Evolutionary conservation across 2,329 filamentous ascomycete species (phyloP), one percentile per base, ranked within the genome.

Genomic region (Talaromyces islandicus): DNA sequence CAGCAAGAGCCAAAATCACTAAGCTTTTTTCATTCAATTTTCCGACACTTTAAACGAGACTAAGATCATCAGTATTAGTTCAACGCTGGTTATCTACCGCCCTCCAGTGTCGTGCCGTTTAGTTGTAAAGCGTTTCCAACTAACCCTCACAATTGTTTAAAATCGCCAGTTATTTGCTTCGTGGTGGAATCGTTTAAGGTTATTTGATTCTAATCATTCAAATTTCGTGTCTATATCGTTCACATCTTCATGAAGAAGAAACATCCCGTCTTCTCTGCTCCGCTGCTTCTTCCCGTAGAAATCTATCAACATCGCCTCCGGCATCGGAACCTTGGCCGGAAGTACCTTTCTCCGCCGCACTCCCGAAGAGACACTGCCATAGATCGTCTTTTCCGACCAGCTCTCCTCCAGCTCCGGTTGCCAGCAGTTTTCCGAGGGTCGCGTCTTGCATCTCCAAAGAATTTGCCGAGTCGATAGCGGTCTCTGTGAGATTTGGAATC

Each of bases 331-430:
- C 55, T 25, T 58, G 60, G 41, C 51, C 59, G 43, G 50, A 64
- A 61, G 64, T 60, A 56, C 66, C 70, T 69, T 60, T 60, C 69
- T 62, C 62, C 61, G 72, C 74, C 38, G 70, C 70, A 17, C 81
- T 80, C 0, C 90, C 89, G 79, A 97, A 97, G 1, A 97, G 77
- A 73, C 93, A 97, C 64, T 86, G 85, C 93, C 92, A 97, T 50
- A 97, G 70, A 71, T 97, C 93, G 12, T 86, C 83, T 64, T 88
- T 84, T 51, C 85, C 82, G 3, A 97, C 90, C 60, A 90, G 79
- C 74, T 97, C 94, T 0, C 93, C 93, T 1, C 84, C 82, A 59
- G 86, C 85, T 64, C 87, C 88, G 43, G 82, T 54, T 25, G 59
- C 84, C 75, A 97, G 85, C 60, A 97, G 73, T 65, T 84, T 87